These are phyloP conservation scores for Aspergillus sp. DNA, from an alignment of 2,329 filamentous ascomycete genomes.

Conservation along the genomic window DNA sequence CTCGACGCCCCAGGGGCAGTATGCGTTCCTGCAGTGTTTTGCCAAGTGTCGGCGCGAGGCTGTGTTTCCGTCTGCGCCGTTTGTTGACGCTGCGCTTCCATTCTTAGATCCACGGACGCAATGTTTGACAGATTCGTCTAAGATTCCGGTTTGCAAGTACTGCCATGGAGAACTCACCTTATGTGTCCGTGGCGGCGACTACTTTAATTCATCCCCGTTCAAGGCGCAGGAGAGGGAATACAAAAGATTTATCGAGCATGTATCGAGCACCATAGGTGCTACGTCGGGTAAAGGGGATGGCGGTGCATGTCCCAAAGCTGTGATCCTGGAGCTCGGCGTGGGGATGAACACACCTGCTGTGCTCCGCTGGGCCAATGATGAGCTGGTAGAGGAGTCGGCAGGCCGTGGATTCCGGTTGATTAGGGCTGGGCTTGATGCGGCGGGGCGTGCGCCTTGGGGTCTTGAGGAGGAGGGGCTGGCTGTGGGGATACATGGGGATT, in stretches of 20 bases:
- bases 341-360: slow-evolving; percentile 30
- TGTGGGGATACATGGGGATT: slow-evolving; percentile 22
- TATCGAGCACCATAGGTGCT: neutral
- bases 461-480: slow-evolving; percentile 23
- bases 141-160: slow-evolving; percentile 22
- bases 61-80: slow-evolving; percentile 23
- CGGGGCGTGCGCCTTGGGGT: slow-evolving; percentile 27
- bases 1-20: slow-evolving; percentile 29
- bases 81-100: slow-evolving; percentile 24
- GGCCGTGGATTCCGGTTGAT: slow-evolving; percentile 20
- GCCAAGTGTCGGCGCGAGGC: slow-evolving; percentile 27
- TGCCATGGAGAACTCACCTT: slow-evolving; percentile 26
- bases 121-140: neutral
- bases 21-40: slow-evolving; percentile 27
- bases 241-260: slow-evolving; percentile 12
- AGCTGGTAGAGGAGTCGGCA: slow-evolving; percentile 18
- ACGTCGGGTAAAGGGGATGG: too few species aligned
- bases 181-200: slow-evolving; percentile 29
- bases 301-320: neutral
- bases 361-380: slow-evolving; percentile 29
- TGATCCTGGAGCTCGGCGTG: slow-evolving; percentile 29
- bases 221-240: slow-evolving; percentile 20
- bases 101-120: slow-evolving; percentile 24
- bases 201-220: slow-evolving; percentile 27
- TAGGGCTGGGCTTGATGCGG: slow-evolving; percentile 25